Conservation (phyloP, 2,329 filamentous ascomycete species). For the Talaromyces funiculosus region DNA sequence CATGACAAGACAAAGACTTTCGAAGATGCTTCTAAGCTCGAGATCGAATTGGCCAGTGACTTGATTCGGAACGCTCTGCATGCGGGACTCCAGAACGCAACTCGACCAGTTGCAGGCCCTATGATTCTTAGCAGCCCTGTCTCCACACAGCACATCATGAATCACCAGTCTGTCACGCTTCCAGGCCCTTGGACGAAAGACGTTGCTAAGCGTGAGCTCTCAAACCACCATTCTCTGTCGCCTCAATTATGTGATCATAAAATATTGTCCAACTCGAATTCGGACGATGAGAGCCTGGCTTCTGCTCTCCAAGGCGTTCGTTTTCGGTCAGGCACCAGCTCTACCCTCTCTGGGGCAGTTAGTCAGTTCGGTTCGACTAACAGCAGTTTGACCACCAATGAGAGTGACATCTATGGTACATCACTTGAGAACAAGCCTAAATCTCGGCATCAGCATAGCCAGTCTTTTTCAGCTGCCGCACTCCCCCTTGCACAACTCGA, state of each 20-base stretch:
- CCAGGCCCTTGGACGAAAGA: slow-evolving; percentile 4
- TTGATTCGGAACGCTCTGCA: slow-evolving; percentile 19
- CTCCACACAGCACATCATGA: background rate
- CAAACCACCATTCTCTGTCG: background rate
- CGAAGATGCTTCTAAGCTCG: slow-evolving; percentile 21
- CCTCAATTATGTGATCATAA: background rate
- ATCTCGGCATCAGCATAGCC: slow-evolving; percentile 10
- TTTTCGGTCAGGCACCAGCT: slow-evolving; percentile 3
- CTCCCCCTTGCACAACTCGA: background rate
- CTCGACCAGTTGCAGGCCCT: background rate
- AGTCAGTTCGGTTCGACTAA: slow-evolving; percentile 5
- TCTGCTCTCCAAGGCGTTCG: background rate
- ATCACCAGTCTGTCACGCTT: background rate
- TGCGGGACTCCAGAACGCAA: background rate
- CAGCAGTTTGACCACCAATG: slow-evolving; percentile 2
- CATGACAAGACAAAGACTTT: slow-evolving; percentile 17
- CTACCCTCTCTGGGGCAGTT: slow-evolving; percentile 4
- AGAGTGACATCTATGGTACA: background rate
- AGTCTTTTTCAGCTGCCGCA: slow-evolving; percentile 9
- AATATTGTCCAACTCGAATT: background rate
- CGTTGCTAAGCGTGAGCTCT: background rate
- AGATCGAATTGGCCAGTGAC: slow-evolving; percentile 19
- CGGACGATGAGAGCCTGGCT: slow-evolving; percentile 4
- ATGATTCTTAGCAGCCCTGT: background rate
- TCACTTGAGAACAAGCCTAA: background rate